Conservation (phyloP, 208 protist genomes). For the Leishmania braziliensis region DNA sequence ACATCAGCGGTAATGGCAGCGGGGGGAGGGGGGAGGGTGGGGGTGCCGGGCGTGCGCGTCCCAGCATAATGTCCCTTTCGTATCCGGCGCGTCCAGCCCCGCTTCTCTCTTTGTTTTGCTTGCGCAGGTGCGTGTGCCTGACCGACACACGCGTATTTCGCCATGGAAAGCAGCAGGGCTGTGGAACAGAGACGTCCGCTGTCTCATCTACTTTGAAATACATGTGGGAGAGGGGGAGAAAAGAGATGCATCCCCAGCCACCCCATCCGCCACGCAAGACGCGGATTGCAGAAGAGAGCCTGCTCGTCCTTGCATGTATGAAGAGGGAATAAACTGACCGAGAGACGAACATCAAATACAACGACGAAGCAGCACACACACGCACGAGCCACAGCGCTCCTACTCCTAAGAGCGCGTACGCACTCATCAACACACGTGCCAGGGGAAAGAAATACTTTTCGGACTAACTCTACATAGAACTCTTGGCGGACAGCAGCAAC, state of each 20-base stretch:
- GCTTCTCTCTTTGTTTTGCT: neutral
- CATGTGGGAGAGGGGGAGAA: neutral
- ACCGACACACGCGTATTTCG: neutral
- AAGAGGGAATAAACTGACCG: neutral
- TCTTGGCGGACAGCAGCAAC: neutral
- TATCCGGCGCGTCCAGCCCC: neutral
- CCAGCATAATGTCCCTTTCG: neutral
- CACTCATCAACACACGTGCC: neutral
- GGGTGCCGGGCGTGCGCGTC: neutral
- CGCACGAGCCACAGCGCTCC: neutral
- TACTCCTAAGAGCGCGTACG: neutral
- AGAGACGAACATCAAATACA: neutral
- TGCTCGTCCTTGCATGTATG: neutral
- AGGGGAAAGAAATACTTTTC: neutral
- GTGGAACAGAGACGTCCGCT: neutral
- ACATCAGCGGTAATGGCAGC: neutral
- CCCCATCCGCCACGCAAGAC: neutral
- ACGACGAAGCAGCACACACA: neutral
- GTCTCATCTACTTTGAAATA: neutral
- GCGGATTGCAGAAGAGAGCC: neutral
- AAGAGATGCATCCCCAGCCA: neutral
- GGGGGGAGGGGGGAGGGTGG: neutral
- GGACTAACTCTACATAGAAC: neutral
- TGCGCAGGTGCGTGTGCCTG: neutral
- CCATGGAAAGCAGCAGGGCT: neutral